Percentiles rank a stretch among this genome's conserved stretches.
Evolutionary conservation across 805 yeast species (phyloP).

Genomic region (Babjeviella inositovora): DNA sequence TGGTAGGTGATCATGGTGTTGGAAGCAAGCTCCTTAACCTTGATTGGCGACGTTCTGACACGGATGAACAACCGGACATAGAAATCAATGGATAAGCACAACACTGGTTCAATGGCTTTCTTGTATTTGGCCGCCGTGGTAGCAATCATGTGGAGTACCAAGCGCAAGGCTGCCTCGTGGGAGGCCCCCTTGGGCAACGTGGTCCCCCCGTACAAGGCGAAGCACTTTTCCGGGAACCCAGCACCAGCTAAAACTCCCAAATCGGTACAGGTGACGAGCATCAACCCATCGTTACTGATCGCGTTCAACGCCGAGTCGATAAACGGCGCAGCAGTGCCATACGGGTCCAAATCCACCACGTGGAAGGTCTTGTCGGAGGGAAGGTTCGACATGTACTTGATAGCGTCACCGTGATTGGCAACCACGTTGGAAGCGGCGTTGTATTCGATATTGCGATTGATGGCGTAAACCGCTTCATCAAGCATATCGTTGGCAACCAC

Average conservation of each 20-base stretch:
- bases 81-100: conserved; percentile 80
- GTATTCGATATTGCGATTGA: conserved; percentile 51
- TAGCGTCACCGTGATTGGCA: conserved; percentile 84
- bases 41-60: conserved; percentile 63
- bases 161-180: conserved; percentile 85
- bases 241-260: conserved; percentile 90
- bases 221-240: conserved; percentile 95
- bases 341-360: conserved; percentile 89
- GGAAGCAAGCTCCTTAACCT: conserved; percentile 67
- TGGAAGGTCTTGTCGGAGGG: conserved; percentile 38
- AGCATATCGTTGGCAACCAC: conserved; percentile 86
- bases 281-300: conserved; percentile 69
- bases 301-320: conserved; percentile 81
- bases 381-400: conserved; percentile 49
- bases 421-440: conserved; percentile 48
- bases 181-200: conserved; percentile 75
- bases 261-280: conserved; percentile 92
- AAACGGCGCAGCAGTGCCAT: conserved; percentile 95
- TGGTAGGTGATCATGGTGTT: conserved; percentile 65
- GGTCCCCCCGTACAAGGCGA: conserved; percentile 86
- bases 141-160: conserved; percentile 64
- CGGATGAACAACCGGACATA: conserved; percentile 77
- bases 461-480: conserved; percentile 72
- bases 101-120: conserved; percentile 71
- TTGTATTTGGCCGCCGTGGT: conserved; percentile 83